Conservation (phyloP, 345 rosid genomes). For the Hypericum perforatum region DNA sequence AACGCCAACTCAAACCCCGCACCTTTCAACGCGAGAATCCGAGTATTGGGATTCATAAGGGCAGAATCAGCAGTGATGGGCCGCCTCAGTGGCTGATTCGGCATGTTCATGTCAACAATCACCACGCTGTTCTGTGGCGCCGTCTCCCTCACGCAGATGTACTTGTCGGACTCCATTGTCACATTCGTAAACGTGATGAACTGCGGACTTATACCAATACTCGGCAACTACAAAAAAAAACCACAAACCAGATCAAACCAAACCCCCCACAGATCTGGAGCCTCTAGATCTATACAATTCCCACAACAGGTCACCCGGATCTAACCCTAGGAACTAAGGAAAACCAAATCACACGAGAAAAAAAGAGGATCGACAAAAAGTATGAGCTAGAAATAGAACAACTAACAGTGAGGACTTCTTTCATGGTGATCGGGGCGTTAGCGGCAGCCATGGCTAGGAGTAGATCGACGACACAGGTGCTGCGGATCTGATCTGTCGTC, state of each 20-base stretch:
- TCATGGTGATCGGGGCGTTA: slow-evolving; percentile 87
- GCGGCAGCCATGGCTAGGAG: slow-evolving; percentile 71
- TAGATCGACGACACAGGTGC: slow-evolving; percentile 29
- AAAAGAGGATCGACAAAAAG: slow-evolving; percentile 14
- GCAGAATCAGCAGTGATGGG: slow-evolving; percentile 86
- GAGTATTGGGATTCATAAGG: slow-evolving; percentile 74
- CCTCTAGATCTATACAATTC: neutral
- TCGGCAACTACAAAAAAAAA: slow-evolving; percentile 39
- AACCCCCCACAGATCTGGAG: neutral
- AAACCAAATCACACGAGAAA: slow-evolving; percentile 5
- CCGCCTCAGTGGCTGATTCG: slow-evolving; percentile 71
- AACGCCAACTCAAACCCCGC: neutral
- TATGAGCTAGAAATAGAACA: neutral
- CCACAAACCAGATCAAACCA: slow-evolving; percentile 6
- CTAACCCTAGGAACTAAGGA: neutral
- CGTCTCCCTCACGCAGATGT: slow-evolving; percentile 79
- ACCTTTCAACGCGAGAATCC: slow-evolving; percentile 85
- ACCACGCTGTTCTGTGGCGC: slow-evolving; percentile 81
- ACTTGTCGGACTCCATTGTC: slow-evolving; percentile 85
- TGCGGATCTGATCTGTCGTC: slow-evolving; percentile 30
- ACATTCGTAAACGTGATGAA: slow-evolving; percentile 73
- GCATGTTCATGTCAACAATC: slow-evolving; percentile 73
- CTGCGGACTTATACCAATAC: slow-evolving; percentile 65
- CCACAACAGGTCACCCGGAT: too few species aligned
- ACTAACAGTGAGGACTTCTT: slow-evolving; percentile 70